Evolutionary conservation across 345 rosid genomes (phyloP), one percentile per base, ranked within the genome.

Genomic region (Acer campestre): DNA sequence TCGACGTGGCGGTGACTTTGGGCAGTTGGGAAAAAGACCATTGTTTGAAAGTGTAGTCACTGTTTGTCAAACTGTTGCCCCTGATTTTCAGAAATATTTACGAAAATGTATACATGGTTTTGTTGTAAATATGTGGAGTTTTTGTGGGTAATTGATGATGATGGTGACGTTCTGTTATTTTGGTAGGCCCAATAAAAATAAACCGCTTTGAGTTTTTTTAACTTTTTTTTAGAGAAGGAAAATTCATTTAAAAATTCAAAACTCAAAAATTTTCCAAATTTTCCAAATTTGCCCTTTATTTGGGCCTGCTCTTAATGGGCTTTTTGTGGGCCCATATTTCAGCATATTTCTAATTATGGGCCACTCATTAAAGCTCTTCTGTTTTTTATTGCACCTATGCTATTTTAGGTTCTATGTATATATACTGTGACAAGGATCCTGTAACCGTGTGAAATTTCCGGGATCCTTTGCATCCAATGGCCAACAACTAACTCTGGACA

Each of bases 131-230:
- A 38, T 31, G 10, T 13, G 1, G 27, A 10, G 12, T 6, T n/a
- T 17, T 10, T 1, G 0, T 8, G 68, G 81, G 27, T 11, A 14
- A 31, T 40, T 72, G 20, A 13, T 0, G 35, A 38, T 8, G 12
- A 27, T 0, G 3, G 66, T 46, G 23, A 74, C 11, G 42, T 82
- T 80, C 81, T 25, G 77, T 80, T 85, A 78, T 74, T 66, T 66
- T 62, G 76, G 80, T 55, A 74, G 83, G 79, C 84, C 82, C 61
- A 5, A 48, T 75, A 80, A 79, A 66, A 9, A 42, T 72, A 56
- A 81, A 81, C 83, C 81, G 75, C 82, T 74, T 71, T 65, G 2
- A 9, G 4, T 35, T 59, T 81, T 8, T 42, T 8, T 0, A 7
- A 8, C 9, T 42, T 42, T 42, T 8, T 42, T 9, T 42, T 7